These are phyloP conservation scores for Cercospora sojina DNA, from an alignment of 2,329 filamentous ascomycete species.

Conservation along the genomic window DNA sequence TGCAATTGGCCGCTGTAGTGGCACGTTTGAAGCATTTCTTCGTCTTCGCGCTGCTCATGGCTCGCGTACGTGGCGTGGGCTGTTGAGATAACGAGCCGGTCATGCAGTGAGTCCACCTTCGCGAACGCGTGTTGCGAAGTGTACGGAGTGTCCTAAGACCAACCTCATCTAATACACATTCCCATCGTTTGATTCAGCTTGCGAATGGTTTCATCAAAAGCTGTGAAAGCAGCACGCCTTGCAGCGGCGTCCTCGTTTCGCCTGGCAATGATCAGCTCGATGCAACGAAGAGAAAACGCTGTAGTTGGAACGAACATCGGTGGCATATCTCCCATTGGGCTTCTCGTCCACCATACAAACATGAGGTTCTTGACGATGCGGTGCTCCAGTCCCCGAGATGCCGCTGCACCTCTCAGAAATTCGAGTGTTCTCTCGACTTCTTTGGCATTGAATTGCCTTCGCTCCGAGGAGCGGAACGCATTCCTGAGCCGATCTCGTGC, in stretches of 20 bases:
- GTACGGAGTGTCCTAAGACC: not conserved
- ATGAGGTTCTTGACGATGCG: conserved; percentile 68
- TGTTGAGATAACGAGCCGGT: not conserved
- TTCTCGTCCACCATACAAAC: conserved; percentile 8
- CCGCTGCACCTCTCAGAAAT: conserved; percentile 66
- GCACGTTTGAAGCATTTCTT: not conserved
- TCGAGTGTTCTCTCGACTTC: conserved; percentile 65
- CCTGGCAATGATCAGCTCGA: conserved; percentile 1
- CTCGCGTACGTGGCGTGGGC: not conserved
- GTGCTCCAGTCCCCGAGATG: conserved; percentile 67
- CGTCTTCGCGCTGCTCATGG: not conserved
- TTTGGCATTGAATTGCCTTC: conserved; percentile 49
- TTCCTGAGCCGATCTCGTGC: conserved; percentile 55
- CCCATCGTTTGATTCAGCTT: conserved; percentile 75
- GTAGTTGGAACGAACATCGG: not conserved
- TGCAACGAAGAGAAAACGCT: too few relatives aligned
- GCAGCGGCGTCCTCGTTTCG: conserved; percentile 14
- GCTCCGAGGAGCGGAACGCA: conserved; percentile 57
- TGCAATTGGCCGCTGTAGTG: not conserved
- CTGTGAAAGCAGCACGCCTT: conserved; percentile 48
- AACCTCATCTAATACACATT: conserved; percentile 50
- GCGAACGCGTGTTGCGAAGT: not conserved
- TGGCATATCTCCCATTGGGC: conserved; percentile 5
- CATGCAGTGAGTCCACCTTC: not conserved
- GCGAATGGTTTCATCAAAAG: conserved; percentile 67